Conservation (phyloP, 805 yeast species). For the Nakazawaea sp. region DNA sequence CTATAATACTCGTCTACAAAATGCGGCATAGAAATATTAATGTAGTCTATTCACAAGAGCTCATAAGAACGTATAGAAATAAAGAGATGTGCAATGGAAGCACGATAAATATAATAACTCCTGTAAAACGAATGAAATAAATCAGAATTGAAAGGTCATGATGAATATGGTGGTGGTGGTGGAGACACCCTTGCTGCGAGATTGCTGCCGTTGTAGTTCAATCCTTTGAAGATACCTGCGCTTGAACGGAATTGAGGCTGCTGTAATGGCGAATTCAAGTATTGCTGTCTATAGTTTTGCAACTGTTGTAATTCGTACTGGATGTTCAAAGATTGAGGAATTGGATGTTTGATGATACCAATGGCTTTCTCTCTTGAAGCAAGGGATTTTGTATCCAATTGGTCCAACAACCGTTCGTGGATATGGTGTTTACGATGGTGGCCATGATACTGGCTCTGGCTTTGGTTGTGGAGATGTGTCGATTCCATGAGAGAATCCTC, state of each 20-base stretch:
- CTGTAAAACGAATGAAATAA: too few species aligned
- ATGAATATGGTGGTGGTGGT: constrained; percentile 7
- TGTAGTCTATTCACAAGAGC: too few species aligned
- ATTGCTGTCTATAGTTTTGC: constrained; percentile 7
- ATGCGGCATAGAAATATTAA: too few species aligned
- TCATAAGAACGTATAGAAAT: too few species aligned
- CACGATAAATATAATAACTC: too few species aligned
- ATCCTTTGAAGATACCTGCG: constrained; percentile 3
- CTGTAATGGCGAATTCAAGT: constrained; percentile 9
- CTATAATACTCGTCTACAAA: too few species aligned
- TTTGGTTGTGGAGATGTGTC: too few species aligned
- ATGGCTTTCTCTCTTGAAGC: background rate
- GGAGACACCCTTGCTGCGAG: background rate
- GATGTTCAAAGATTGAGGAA: constrained; percentile 6
- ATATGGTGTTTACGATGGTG: too few species aligned
- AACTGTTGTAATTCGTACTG: constrained; percentile 8
- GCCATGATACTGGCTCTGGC: background rate
- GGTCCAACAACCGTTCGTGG: too few species aligned
- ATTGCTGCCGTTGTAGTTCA: background rate
- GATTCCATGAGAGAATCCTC: background rate
- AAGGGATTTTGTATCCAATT: background rate
- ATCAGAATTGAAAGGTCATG: too few species aligned
- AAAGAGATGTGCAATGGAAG: too few species aligned
- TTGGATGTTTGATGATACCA: constrained; percentile 6
- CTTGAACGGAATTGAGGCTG: constrained; percentile 4